Evolutionary conservation across 2,329 filamentous ascomycete species (phyloP).

Genomic region (Thelonectria olida): DNA sequence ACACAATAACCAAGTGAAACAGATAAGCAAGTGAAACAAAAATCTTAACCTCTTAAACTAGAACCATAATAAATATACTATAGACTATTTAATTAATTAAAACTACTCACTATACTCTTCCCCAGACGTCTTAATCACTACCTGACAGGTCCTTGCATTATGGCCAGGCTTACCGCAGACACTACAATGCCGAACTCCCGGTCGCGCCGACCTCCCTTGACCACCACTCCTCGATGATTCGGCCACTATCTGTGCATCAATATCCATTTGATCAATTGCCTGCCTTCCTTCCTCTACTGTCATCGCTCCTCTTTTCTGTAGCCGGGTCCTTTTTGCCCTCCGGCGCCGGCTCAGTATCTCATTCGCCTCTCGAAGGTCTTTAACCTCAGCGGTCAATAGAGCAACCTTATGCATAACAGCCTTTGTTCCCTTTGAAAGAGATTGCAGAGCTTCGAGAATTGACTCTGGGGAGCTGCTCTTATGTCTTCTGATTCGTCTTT

Average conservation of each 20-base stretch:
- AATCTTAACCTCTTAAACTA: not conserved
- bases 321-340: no score
- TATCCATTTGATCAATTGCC: no score
- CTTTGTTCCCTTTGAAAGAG: not conserved
- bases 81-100: conserved; percentile 3
- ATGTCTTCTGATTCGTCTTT: conserved; percentile 6
- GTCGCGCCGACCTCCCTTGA: no score
- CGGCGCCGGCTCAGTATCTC: no score
- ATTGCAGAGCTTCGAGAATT: not conserved
- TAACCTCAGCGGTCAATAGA: not conserved
- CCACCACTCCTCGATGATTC: no score
- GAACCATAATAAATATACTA: not conserved
- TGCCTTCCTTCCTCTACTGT: no score
- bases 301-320: no score
- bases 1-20: no score
- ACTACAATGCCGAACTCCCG: not conserved
- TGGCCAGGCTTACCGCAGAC: not conserved
- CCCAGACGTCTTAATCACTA: not conserved
- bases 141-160: not conserved
- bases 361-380: no score
- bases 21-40: not conserved
- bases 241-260: no score
- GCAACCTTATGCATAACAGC: not conserved
- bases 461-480: conserved; percentile 6
- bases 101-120: conserved; percentile 2